Conservation (phyloP, 148 eudicot species). For the Nyssa sinensis region DNA sequence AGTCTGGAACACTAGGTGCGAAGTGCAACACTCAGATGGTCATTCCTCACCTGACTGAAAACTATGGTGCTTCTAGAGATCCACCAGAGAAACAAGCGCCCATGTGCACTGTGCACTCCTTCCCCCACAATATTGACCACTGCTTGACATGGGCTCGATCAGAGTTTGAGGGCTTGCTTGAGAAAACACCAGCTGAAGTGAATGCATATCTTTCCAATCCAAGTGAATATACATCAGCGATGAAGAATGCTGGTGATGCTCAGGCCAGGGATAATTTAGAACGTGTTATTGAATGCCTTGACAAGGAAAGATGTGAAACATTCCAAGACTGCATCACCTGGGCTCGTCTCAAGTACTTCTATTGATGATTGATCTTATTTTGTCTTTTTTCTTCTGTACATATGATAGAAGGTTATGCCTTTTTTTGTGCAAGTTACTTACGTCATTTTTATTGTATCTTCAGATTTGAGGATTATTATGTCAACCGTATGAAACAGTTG, state of each 20-base stretch:
- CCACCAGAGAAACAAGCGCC: slow-evolving; percentile 98
- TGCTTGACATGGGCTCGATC: slow-evolving; percentile 96
- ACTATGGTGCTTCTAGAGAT: slow-evolving; percentile 95
- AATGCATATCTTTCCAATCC: slow-evolving; percentile 82
- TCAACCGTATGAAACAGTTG: slow-evolving; percentile 80
- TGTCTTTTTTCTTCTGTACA: background rate
- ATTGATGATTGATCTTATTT: slow-evolving; percentile 3
- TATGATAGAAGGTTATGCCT: background rate
- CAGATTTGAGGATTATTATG: slow-evolving; percentile 93
- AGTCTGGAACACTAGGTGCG: slow-evolving; percentile 92
- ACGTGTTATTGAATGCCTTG: slow-evolving; percentile 79
- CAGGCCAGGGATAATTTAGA: slow-evolving; percentile 84
- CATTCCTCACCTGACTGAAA: slow-evolving; percentile 88
- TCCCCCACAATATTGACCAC: slow-evolving; percentile 92
- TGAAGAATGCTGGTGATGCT: slow-evolving; percentile 89
- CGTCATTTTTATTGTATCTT: slow-evolving; percentile 1
- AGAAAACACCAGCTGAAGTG: slow-evolving; percentile 85
- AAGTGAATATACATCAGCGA: slow-evolving; percentile 58
- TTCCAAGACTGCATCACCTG: slow-evolving; percentile 82
- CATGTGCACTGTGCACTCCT: slow-evolving; percentile 92
- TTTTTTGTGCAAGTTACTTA: background rate
- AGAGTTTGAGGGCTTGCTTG: slow-evolving; percentile 91
- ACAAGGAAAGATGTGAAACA: slow-evolving; percentile 69
- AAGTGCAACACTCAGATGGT: slow-evolving; percentile 97
- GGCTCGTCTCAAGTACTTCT: slow-evolving; percentile 75